These are phyloP conservation scores for Hypoxylon lienhwacheense DNA, from an alignment of 495 filamentous ascomycete species.

Conservation along the genomic window DNA sequence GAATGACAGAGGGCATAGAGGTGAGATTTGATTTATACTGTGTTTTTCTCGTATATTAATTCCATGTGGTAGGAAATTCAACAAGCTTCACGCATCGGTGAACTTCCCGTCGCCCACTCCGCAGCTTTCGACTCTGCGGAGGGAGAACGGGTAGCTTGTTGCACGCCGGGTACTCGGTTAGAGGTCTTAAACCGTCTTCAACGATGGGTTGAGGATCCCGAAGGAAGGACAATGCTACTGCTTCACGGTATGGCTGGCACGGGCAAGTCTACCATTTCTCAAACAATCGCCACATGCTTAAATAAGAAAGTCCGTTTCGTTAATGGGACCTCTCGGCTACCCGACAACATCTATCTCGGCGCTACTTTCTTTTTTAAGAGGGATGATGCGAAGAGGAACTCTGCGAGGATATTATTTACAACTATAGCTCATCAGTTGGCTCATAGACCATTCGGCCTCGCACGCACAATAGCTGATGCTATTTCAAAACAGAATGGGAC, in stretches of 20 bases:
- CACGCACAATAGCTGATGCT: slow-evolving; percentile 39
- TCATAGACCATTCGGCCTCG: slow-evolving; percentile 32
- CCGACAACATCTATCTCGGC: slow-evolving; percentile 16
- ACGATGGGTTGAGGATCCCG: slow-evolving; percentile 5
- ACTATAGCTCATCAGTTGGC: slow-evolving; percentile 51
- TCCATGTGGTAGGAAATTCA: not conserved
- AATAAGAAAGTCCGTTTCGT: not conserved
- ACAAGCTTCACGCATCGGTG: not conserved
- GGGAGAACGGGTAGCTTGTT: slow-evolving; percentile 31
- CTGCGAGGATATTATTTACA: slow-evolving; percentile 48
- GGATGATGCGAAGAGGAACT: slow-evolving; percentile 46
- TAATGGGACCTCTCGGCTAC: not conserved
- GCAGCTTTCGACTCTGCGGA: slow-evolving; percentile 37
- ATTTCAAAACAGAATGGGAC: slow-evolving; percentile 37
- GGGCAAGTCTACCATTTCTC: slow-evolving; percentile 51
- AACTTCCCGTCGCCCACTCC: slow-evolving; percentile 4
- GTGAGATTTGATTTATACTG: not conserved
- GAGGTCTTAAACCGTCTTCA: slow-evolving; percentile 29
- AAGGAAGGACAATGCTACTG: slow-evolving; percentile 42
- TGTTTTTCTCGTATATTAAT: not conserved
- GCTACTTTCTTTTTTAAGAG: slow-evolving; percentile 57
- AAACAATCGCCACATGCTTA: slow-evolving; percentile 42
- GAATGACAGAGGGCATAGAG: not conserved
- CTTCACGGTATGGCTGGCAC: slow-evolving; percentile 50
- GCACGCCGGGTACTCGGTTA: slow-evolving; percentile 32